These are phyloP conservation scores for Geotrichum reessii DNA, from an alignment of 1,139 yeast genomes.

Conservation along the genomic window DNA sequence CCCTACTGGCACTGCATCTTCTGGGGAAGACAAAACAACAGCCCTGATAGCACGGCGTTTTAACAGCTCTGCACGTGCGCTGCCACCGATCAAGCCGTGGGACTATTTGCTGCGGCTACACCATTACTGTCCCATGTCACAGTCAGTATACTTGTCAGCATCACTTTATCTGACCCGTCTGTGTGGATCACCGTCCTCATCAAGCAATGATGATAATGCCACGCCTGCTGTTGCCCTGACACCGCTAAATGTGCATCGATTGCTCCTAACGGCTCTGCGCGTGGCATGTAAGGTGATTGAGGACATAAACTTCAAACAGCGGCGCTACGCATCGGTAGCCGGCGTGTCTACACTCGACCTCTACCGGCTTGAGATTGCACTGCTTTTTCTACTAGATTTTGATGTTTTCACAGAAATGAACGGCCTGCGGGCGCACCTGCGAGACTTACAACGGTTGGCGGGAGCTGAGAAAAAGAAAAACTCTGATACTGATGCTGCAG, in stretches of 20 bases:
- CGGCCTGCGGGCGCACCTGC: background rate
- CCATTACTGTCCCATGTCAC: conserved; percentile 41
- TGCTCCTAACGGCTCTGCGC: conserved; percentile 46
- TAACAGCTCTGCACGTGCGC: background rate
- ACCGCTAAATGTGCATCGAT: conserved; percentile 43
- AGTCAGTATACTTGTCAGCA: conserved; percentile 42
- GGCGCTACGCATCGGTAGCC: conserved; percentile 48
- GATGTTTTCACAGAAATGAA: conserved; percentile 27
- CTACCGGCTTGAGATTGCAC: conserved; percentile 44
- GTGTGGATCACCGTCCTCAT: conserved; percentile 28
- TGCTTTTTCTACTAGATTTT: conserved; percentile 40
- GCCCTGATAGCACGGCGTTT: background rate
- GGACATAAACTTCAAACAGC: conserved; percentile 48
- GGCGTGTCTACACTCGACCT: conserved; percentile 46
- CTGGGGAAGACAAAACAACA: background rate
- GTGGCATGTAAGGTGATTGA: conserved; percentile 49
- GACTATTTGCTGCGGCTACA: conserved; percentile 41
- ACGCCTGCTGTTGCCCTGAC: conserved; percentile 40
- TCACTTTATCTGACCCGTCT: conserved; percentile 36
- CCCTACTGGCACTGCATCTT: background rate
- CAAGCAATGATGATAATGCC: conserved; percentile 37
- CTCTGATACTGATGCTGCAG: no score
- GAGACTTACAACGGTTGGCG: background rate
- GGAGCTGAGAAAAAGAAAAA: no score
- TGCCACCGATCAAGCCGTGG: conserved; percentile 21